Conservation (phyloP, 768 basidiomycete genomes). For the Krasilnikovozyma curviuscula region DNA sequence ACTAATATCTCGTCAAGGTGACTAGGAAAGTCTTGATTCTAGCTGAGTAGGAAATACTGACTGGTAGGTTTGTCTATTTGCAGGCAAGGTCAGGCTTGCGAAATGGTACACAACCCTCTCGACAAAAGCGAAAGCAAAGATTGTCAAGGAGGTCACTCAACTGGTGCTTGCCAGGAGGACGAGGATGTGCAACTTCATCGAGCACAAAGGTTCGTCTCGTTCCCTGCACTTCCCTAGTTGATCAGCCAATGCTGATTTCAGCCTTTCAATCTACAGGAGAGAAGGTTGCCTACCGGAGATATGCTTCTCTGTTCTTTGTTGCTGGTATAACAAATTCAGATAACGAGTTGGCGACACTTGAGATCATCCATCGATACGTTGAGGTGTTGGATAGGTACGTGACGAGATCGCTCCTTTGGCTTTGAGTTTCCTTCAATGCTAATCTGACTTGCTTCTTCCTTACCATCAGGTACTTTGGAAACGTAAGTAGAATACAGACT, state of each 20-base stretch:
- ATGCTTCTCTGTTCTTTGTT: conserved; percentile 89
- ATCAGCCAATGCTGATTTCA: background rate
- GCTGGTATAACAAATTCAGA: conserved; percentile 62
- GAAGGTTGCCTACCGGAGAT: conserved; percentile 84
- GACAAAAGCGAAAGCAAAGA: conserved; percentile 53
- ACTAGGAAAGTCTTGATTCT: too few relatives aligned
- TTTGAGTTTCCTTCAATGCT: too few relatives aligned
- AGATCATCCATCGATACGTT: conserved; percentile 85
- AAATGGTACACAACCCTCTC: conserved; percentile 89
- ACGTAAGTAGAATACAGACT: conserved; percentile 36
- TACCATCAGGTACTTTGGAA: too few relatives aligned
- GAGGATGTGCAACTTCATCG: conserved; percentile 86
- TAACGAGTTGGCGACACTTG: conserved; percentile 79
- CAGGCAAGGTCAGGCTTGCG: conserved; percentile 79
- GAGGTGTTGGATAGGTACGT: conserved; percentile 63
- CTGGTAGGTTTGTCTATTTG: background rate
- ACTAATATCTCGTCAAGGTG: too few relatives aligned
- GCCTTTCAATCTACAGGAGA: conserved; percentile 1
- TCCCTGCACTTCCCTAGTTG: background rate
- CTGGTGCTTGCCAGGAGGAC: conserved; percentile 71
- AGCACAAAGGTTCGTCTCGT: conserved; percentile 62
- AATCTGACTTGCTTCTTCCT: too few relatives aligned
- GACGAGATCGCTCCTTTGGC: too few relatives aligned
- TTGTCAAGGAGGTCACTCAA: conserved; percentile 88
- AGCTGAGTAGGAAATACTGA: too few relatives aligned